Percentiles rank a stretch among this genome's conserved stretches.
These are phyloP conservation scores for Ceratocystis huliohia DNA, from an alignment of 2,329 filamentous ascomycete genomes.

Conservation along the genomic window DNA sequence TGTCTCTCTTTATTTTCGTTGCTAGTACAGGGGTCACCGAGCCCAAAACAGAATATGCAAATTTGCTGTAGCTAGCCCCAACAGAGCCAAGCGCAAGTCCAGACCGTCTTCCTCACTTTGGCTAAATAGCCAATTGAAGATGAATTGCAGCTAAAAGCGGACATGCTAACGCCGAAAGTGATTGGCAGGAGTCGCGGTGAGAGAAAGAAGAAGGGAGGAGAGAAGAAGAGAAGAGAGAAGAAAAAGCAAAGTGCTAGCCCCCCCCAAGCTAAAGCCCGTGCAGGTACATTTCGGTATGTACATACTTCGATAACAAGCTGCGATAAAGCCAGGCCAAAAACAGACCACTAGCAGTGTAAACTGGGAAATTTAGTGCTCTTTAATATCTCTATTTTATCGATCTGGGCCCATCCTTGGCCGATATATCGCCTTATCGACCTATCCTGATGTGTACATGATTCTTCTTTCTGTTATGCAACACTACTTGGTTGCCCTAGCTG, in stretches of 20 bases:
- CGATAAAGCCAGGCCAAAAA: constrained; percentile 7
- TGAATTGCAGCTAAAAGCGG: not conserved
- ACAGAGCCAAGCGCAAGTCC: not conserved
- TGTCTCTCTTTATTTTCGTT: constrained; percentile 8
- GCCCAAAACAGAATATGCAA: not conserved
- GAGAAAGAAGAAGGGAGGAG: not conserved
- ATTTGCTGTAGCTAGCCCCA: not conserved
- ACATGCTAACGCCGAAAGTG: not conserved
- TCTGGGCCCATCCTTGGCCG: not conserved
- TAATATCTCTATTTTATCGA: not conserved
- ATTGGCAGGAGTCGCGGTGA: not conserved
- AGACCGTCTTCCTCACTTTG: not conserved
- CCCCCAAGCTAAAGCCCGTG: not conserved
- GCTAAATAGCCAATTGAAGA: not conserved
- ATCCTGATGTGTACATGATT: not conserved
- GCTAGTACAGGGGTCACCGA: not conserved
- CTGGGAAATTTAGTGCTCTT: not conserved
- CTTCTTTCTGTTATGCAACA: not conserved
- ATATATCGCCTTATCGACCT: constrained; percentile 7
- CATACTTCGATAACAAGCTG: not conserved
- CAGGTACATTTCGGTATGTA: not conserved
- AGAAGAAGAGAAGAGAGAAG: no score
- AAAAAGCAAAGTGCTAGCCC: no score
- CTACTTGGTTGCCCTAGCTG: not conserved
- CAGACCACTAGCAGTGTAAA: not conserved